These are phyloP conservation scores for Cladophialophora yegresii DNA, from an alignment of 2,329 filamentous ascomycete genomes.

Conservation along the genomic window DNA sequence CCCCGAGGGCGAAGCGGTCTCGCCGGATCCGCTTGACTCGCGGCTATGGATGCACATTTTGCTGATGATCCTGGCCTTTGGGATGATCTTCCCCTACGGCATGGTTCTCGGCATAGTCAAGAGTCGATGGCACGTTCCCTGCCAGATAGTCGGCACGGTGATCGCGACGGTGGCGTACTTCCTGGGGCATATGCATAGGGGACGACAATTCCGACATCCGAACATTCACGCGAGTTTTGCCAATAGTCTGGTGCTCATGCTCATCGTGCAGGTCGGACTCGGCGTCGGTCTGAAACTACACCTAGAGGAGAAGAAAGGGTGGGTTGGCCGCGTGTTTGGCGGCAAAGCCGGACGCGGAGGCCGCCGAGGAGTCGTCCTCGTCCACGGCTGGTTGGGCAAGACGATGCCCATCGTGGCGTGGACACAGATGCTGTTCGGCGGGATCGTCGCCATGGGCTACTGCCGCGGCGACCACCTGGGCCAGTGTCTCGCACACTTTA, in stretches of 20 bases:
- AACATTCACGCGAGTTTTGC: constrained; percentile 85
- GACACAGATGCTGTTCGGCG: constrained; percentile 94
- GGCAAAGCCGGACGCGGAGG: constrained; percentile 33
- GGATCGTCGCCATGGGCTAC: constrained; percentile 88
- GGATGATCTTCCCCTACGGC: constrained; percentile 86
- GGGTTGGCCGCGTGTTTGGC: constrained; percentile 68
- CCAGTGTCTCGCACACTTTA: constrained; percentile 94
- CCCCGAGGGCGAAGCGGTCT: constrained; percentile 68
- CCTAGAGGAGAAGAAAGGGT: constrained; percentile 68
- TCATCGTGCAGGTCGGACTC: constrained; percentile 73
- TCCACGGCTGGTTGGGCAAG: constrained; percentile 83
- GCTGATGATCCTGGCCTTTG: constrained; percentile 82
- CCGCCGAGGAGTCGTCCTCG: constrained; percentile 68
- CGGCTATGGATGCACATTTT: constrained; percentile 94
- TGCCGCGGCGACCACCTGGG: constrained; percentile 88
- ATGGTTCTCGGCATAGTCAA: constrained; percentile 94
- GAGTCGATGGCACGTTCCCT: constrained; percentile 90
- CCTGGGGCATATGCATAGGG: constrained; percentile 86
- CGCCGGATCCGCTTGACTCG: constrained; percentile 75
- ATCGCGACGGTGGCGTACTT: constrained; percentile 84
- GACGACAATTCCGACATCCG: constrained; percentile 72
- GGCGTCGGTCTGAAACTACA: constrained; percentile 89
- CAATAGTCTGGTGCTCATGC: constrained; percentile 74
- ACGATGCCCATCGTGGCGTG: constrained; percentile 81
- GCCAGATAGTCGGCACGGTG: constrained; percentile 72